Evolutionary conservation across 2,329 filamentous ascomycete species (phyloP).

Genomic region (Ceratocystis smalleyi): DNA sequence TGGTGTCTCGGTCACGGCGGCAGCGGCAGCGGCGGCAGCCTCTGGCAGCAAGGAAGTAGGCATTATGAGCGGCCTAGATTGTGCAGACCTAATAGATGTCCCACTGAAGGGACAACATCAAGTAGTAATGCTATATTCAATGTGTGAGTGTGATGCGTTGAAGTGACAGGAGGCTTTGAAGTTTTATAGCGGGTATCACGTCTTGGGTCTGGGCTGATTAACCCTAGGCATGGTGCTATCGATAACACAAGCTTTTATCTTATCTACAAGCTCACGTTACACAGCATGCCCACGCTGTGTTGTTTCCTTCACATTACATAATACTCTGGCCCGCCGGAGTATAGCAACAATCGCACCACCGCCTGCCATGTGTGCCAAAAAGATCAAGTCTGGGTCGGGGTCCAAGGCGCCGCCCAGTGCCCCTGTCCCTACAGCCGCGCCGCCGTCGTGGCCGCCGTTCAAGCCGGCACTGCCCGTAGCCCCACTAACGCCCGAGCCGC

Average conservation of each 20-base stretch:
- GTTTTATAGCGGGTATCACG: neutral
- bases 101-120: too few species aligned
- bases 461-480: slow-evolving; percentile 50
- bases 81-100: too few species aligned
- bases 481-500: slow-evolving; percentile 44
- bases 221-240: neutral
- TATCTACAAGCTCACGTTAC: neutral
- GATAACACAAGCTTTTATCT: neutral
- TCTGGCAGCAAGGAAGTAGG: neutral
- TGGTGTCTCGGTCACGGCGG: neutral
- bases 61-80: neutral
- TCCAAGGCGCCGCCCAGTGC: too few species aligned
- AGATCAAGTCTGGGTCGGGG: slow-evolving; percentile 15
- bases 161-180: neutral
- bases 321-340: neutral
- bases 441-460: slow-evolving; percentile 54
- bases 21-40: neutral
- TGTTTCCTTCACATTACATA: neutral
- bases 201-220: too few species aligned
- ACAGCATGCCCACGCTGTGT: neutral
- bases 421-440: slow-evolving; percentile 11
- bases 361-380: slow-evolving; percentile 17
- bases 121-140: too few species aligned
- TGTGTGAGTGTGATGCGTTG: too few species aligned
- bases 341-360: neutral